These are phyloP conservation scores for Aspergillus melleus DNA, from an alignment of 2,329 filamentous ascomycete species.

Conservation along the genomic window DNA sequence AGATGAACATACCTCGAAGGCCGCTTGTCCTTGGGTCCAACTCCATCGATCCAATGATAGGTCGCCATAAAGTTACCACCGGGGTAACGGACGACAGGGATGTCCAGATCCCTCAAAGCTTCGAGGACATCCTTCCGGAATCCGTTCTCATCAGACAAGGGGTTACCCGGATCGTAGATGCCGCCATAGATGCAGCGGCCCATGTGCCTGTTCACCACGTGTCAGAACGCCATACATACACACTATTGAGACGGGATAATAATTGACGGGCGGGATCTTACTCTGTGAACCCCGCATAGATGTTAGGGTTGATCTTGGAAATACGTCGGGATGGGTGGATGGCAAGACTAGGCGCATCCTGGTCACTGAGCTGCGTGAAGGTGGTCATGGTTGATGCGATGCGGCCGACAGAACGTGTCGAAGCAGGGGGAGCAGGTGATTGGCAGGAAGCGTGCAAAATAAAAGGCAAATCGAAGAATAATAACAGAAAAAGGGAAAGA, in stretches of 20 bases:
- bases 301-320: constrained; percentile 74
- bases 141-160: constrained; percentile 70
- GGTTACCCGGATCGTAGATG: constrained; percentile 75
- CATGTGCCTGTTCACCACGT: constrained; percentile 65
- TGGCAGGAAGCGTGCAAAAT: neutral
- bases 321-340: constrained; percentile 65
- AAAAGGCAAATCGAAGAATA: too few relatives aligned
- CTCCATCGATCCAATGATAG: constrained; percentile 81
- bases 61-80: constrained; percentile 84
- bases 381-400: constrained; percentile 60
- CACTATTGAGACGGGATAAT: neutral
- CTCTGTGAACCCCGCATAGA: constrained; percentile 85
- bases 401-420: neutral
- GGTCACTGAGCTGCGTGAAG: constrained; percentile 66
- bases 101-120: constrained; percentile 69
- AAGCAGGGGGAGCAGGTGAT: constrained; percentile 1
- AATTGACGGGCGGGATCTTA: constrained; percentile 40
- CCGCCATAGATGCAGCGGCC: constrained; percentile 85
- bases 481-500: neutral
- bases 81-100: constrained; percentile 77
- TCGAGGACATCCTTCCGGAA: constrained; percentile 78
- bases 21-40: constrained; percentile 70
- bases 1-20: constrained; percentile 51
- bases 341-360: constrained; percentile 63
- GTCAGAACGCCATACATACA: constrained; percentile 11